Base-by-base conservation (phyloP, 2,329 filamentous ascomycete species). In the Trichophyton simii region DNA sequence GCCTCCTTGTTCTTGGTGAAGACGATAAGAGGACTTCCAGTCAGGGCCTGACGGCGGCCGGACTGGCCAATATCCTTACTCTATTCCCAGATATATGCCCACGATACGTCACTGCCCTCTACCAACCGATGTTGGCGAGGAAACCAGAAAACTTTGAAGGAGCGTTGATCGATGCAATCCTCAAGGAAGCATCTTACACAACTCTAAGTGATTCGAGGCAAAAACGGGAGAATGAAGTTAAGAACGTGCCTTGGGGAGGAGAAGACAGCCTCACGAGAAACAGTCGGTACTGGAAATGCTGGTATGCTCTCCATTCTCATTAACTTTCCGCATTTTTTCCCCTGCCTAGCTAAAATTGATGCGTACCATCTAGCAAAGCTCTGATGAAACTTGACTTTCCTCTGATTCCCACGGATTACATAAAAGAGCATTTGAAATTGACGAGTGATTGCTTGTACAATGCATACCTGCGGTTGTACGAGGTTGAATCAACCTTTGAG, bases 21-120 rank as follows among this genome's bases (percentile, higher is more conserved):
- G 41, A 18, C 2, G n/a, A 44, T 44, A 44, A 44, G 15, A 44
- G n/a, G 3, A 44, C 50, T 15, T 54, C 50, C 3, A 34, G 13
- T 13, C 28, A 22, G 22, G 22, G 50, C 13, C 9, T n/a, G 50
- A 54, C 50, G 2, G 11, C 5, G 22, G n/a, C 18, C 2, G 13
- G 18, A 2, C 28, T 34, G 18, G 64, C 66, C 7, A 67, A 70
- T n/a, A 67, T 81, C 18, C 42, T 76, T 3, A 67, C 69, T 9
- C 65, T 81, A 7, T 80, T 81, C 60, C 79, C 79, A 7, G 77
- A 77, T 57, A 78, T 81, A 46, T 75, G 74, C 60, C 72, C 69
- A 22, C 67, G 73, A 9, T 73, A 78, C 65, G 72, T 80, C 22
- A 65, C 65, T 9, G 65, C 68, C 15, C 66, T 79, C n/a, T 77